Conservation (phyloP, 179 eudicot species). For the Silene coronaria region DNA sequence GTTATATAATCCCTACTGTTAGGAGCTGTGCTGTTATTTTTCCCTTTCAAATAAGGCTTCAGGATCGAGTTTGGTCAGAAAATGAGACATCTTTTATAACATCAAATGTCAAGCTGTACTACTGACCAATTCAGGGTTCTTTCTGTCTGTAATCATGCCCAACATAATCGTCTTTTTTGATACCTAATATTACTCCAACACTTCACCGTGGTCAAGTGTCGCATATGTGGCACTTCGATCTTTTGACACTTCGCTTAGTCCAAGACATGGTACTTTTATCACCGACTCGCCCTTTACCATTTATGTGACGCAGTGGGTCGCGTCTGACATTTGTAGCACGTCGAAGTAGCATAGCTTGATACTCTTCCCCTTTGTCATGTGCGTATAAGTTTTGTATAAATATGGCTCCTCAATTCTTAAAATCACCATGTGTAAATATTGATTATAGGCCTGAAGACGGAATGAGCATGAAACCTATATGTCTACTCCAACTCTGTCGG, state of each 20-base stretch:
- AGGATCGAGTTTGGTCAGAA: background rate
- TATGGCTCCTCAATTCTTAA: background rate
- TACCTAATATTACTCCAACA: too few species aligned
- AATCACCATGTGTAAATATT: background rate
- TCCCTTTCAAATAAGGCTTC: background rate
- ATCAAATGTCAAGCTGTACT: background rate
- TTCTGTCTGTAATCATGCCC: background rate
- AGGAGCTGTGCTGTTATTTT: background rate
- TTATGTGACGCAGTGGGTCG: too few species aligned
- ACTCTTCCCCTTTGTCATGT: background rate
- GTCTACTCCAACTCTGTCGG: slow-evolving; percentile 62
- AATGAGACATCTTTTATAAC: background rate
- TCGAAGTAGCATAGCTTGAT: too few species aligned
- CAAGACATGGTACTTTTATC: too few species aligned
- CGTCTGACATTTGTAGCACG: too few species aligned
- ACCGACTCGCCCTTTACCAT: too few species aligned
- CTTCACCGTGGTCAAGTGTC: too few species aligned
- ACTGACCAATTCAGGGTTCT: background rate
- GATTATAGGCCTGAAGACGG: slow-evolving; percentile 74
- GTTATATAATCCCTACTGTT: too few species aligned
- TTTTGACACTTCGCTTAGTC: too few species aligned
- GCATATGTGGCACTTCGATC: too few species aligned
- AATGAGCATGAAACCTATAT: slow-evolving; percentile 56
- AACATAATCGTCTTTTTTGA: background rate
- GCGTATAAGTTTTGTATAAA: background rate